Percentiles rank a stretch among this genome's conserved stretches.
phyloP scores from a whole-genome alignment of 2,329 filamentous ascomycete species.

The Sporothrix schenckii region DNA sequence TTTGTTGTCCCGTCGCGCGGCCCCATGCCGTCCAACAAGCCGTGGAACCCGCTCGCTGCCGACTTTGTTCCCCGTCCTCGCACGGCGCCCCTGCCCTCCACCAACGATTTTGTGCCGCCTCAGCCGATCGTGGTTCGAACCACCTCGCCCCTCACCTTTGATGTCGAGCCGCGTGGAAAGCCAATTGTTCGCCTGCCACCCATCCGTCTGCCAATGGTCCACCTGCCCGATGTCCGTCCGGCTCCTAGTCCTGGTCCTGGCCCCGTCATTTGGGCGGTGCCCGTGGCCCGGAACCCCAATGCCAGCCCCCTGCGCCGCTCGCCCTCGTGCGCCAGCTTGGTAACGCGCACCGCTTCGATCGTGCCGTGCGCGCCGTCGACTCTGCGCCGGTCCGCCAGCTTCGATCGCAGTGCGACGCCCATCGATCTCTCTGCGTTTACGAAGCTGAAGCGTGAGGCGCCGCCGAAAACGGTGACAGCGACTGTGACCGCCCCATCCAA shows the following conservation, averaged over 20 bases:
- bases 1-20: not conserved
- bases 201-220: too few species aligned
- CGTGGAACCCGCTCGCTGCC: not conserved
- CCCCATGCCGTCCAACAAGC: not conserved
- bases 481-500: not conserved
- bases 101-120: too few species aligned
- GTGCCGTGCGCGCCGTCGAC: not conserved
- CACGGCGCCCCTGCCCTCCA: not conserved
- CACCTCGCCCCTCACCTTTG: too few species aligned
- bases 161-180: too few species aligned
- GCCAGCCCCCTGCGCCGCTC: not conserved
- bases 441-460: not conserved
- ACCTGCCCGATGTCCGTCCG: too few species aligned
- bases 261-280: not conserved
- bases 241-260: too few species aligned
- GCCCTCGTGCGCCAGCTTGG: not conserved
- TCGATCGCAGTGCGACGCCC: not conserved
- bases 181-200: too few species aligned
- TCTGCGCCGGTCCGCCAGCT: not conserved
- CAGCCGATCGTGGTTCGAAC: too few species aligned
- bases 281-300: not conserved
- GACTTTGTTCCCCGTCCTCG: not conserved
- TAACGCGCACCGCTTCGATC: not conserved
- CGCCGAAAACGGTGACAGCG: not conserved
- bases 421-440: not conserved